Percentiles rank a stretch among this genome's conserved stretches.
phyloP scores from a whole-genome alignment of 2,329 filamentous ascomycete genomes.

The Talaromyces piceae region DNA sequence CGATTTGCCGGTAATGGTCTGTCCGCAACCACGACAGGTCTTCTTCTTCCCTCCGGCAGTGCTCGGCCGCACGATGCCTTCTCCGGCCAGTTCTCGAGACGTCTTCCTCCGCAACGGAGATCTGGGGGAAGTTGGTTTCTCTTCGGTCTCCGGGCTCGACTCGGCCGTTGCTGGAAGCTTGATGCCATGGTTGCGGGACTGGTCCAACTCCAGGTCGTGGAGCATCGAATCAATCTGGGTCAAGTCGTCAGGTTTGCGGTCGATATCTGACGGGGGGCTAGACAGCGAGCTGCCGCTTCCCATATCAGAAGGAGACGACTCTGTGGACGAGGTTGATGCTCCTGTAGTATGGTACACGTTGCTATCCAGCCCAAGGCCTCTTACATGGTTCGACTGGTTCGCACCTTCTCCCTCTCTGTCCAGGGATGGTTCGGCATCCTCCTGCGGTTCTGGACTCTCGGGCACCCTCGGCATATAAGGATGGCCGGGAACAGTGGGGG shows the following conservation, averaged over 20 bases:
- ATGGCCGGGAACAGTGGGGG: conserved; percentile 5
- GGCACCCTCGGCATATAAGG: conserved; percentile 4
- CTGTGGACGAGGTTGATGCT: conserved; percentile 58
- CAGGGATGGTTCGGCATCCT: no score
- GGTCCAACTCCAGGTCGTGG: conserved; percentile 44
- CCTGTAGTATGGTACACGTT: conserved; percentile 60
- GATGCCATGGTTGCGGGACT: conserved; percentile 6
- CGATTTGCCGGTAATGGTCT: conserved; percentile 78
- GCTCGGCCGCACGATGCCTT: conserved; percentile 32
- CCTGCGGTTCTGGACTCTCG: neutral
- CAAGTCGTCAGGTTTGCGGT: conserved; percentile 24
- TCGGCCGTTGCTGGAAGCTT: conserved; percentile 1
- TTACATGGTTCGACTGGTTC: conserved; percentile 34
- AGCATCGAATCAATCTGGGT: conserved; percentile 47
- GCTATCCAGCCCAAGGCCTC: conserved; percentile 33
- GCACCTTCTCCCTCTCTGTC: conserved; percentile 15
- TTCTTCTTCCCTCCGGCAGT: conserved; percentile 52
- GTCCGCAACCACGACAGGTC: conserved; percentile 73
- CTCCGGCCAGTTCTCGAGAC: conserved; percentile 7
- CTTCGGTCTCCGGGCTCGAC: conserved; percentile 14
- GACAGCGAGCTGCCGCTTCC: conserved; percentile 57
- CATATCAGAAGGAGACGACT: conserved; percentile 53
- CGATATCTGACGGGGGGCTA: conserved; percentile 44
- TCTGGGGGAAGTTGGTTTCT: conserved; percentile 13
- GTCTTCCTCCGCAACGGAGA: conserved; percentile 13